Evolutionary conservation across 2,329 filamentous ascomycete species (phyloP).

Genomic region (Rhynchosporium secalis): DNA sequence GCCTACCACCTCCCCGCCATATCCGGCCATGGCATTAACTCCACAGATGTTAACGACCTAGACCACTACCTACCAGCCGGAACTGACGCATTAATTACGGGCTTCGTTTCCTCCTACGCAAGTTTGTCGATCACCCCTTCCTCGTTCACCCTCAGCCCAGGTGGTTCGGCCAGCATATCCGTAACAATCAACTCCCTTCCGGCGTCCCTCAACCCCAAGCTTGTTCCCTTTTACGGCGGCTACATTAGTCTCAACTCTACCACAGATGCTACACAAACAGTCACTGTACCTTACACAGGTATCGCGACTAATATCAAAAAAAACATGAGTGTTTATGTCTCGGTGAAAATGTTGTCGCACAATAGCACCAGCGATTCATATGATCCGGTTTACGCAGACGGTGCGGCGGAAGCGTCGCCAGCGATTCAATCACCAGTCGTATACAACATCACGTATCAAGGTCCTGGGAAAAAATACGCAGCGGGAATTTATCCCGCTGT

Average conservation of each 20-base stretch:
- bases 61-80: constrained; percentile 19
- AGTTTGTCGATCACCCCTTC: constrained; percentile 28
- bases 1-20: not conserved
- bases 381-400: too few relatives aligned
- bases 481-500: not conserved
- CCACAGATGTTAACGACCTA: constrained; percentile 16
- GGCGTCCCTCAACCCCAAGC: not conserved
- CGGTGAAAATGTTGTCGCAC: too few relatives aligned
- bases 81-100: constrained; percentile 16
- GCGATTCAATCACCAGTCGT: not conserved
- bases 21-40: not conserved
- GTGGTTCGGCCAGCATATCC: constrained; percentile 24
- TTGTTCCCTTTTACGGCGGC: constrained; percentile 1
- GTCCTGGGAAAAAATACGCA: not conserved
- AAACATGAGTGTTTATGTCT: not conserved
- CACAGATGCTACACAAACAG: not conserved
- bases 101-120: constrained; percentile 16
- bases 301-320: not conserved
- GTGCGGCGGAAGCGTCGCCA: too few relatives aligned
- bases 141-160: constrained; percentile 28
- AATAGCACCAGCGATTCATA: too few relatives aligned
- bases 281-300: constrained; percentile 10
- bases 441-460: not conserved
- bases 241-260: constrained; percentile 2
- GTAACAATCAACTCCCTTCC: constrained; percentile 28